phyloP scores from a whole-genome alignment of 2,329 filamentous ascomycete species.

The Cadophora sp. region DNA sequence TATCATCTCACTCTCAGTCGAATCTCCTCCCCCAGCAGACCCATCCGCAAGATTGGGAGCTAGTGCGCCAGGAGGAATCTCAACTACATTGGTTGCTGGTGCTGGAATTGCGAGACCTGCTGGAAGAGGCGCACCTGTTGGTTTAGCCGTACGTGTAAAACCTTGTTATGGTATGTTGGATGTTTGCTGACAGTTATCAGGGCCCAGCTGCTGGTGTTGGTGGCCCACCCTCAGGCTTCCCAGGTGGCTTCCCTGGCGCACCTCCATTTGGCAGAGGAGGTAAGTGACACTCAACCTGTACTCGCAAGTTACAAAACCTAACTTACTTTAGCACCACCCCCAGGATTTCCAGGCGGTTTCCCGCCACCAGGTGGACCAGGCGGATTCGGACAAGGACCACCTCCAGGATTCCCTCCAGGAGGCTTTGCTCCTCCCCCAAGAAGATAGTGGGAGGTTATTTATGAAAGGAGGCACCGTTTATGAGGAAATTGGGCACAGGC shows the following conservation, averaged over 20 bases:
- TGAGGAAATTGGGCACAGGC: slow-evolving; percentile 28
- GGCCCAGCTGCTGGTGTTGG: slow-evolving; percentile 89
- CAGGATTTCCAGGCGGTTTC: slow-evolving; percentile 50
- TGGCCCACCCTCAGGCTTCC: slow-evolving; percentile 61
- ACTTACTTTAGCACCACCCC: slow-evolving; percentile 39
- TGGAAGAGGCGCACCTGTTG: slow-evolving; percentile 82
- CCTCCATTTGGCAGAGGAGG: slow-evolving; percentile 60
- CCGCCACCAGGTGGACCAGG: slow-evolving; percentile 49
- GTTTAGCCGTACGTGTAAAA: slow-evolving; percentile 69
- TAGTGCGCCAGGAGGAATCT: slow-evolving; percentile 68
- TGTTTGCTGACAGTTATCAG: slow-evolving; percentile 47
- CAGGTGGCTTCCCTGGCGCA: slow-evolving; percentile 35
- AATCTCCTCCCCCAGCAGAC: slow-evolving; percentile 93
- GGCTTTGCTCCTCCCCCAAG: slow-evolving; percentile 35
- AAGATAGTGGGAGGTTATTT: slow-evolving; percentile 37
- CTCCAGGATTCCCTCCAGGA: slow-evolving; percentile 51
- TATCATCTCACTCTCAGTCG: slow-evolving; percentile 93
- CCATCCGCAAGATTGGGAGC: slow-evolving; percentile 88
- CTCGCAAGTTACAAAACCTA: slow-evolving; percentile 8
- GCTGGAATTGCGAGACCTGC: slow-evolving; percentile 91
- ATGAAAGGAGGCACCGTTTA: slow-evolving; percentile 15
- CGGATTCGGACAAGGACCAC: slow-evolving; percentile 59
- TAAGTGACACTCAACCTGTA: slow-evolving; percentile 47
- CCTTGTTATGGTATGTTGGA: slow-evolving; percentile 8
- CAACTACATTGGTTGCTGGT: slow-evolving; percentile 76